Conservation (phyloP, 2,329 filamentous ascomycete species). For the Pseudogymnoascus sp. region DNA sequence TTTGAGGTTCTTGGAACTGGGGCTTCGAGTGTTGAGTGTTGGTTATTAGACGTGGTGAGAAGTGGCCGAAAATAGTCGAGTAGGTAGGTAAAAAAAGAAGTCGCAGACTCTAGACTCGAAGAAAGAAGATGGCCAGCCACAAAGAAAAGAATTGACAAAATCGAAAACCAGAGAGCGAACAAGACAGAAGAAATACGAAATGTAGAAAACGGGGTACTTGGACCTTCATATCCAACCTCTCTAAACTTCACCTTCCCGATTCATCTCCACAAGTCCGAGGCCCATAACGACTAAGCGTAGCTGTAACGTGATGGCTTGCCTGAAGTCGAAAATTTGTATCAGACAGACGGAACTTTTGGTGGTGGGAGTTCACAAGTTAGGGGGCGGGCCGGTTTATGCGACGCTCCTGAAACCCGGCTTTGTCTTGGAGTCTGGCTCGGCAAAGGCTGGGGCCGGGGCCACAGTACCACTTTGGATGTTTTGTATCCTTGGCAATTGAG, state of each 20-base stretch:
- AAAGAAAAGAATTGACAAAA: conserved; percentile 11
- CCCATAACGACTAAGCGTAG: not conserved
- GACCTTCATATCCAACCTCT: not conserved
- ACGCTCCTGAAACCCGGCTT: not conserved
- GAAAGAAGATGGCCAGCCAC: conserved; percentile 17
- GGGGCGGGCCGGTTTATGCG: not conserved
- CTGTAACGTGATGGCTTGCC: conserved; percentile 4
- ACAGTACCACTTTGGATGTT: not conserved
- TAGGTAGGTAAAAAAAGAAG: not conserved
- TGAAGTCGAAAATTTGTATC: not conserved
- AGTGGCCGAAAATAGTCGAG: not conserved
- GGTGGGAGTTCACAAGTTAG: not conserved
- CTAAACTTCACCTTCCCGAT: not conserved
- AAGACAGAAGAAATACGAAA: not conserved
- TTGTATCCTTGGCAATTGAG: not conserved
- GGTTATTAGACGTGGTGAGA: not conserved
- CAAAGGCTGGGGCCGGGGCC: not conserved
- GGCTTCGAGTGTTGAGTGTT: not conserved
- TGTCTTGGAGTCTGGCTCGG: not conserved
- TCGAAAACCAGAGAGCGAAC: not conserved
- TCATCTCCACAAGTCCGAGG: not conserved
- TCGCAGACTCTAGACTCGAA: not conserved
- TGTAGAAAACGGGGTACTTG: not conserved
- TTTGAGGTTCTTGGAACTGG: not conserved
- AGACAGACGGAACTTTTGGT: not conserved